Evolutionary conservation across 2,329 filamentous ascomycete genomes (phyloP).

Genomic region (Xylaria arbuscula): DNA sequence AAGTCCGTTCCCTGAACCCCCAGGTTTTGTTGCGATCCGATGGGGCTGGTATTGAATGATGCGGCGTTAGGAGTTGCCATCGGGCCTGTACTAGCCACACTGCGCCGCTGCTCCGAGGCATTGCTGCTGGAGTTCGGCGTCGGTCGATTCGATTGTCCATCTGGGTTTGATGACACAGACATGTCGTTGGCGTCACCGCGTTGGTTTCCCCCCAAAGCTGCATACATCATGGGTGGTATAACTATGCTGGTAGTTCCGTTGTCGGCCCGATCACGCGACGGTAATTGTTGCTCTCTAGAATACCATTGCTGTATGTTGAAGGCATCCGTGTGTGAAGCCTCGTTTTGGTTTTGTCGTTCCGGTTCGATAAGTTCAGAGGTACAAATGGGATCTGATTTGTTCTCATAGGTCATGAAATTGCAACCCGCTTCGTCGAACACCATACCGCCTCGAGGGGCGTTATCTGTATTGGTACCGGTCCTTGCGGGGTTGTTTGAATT

Average conservation of each 20-base stretch:
- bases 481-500: slow-evolving; percentile 4
- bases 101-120: slow-evolving; percentile 57
- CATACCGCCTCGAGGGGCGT: slow-evolving; percentile 44
- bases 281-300: slow-evolving; percentile 54
- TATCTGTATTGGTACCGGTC: slow-evolving; percentile 19
- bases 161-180: slow-evolving; percentile 61
- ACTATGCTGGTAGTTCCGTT: slow-evolving; percentile 22
- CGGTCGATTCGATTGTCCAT: slow-evolving; percentile 63
- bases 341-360: slow-evolving; percentile 41
- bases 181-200: slow-evolving; percentile 59
- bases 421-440: slow-evolving; percentile 54
- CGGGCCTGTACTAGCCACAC: slow-evolving; percentile 45
- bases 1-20: slow-evolving; percentile 52
- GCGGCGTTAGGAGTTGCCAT: slow-evolving; percentile 55
- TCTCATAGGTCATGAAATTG: slow-evolving; percentile 42
- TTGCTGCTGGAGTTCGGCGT: slow-evolving; percentile 69
- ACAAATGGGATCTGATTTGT: slow-evolving; percentile 54
- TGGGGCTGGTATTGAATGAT: slow-evolving; percentile 66
- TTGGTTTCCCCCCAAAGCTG: slow-evolving; percentile 57
- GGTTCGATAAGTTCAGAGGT: slow-evolving; percentile 56
- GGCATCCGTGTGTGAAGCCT: slow-evolving; percentile 18
- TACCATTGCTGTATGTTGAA: slow-evolving; percentile 51
- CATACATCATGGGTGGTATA: slow-evolving; percentile 33
- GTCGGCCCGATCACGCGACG: slow-evolving; percentile 46
- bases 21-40: slow-evolving; percentile 57